Conservation (phyloP, 352 stramenopile genomes). For the Aphanomyces stellatus region DNA sequence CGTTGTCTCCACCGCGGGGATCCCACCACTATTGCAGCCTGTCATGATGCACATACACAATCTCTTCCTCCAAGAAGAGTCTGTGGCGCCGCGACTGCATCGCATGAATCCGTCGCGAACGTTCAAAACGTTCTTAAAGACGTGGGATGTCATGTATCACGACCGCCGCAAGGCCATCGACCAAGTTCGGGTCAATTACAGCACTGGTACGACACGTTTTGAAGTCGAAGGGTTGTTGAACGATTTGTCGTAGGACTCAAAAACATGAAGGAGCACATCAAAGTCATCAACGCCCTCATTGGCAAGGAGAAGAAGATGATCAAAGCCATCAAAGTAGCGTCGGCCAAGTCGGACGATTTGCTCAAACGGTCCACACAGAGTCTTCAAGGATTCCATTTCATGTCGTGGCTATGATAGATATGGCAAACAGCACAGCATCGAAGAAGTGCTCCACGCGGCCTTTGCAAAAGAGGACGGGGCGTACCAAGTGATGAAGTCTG, state of each 20-base stretch:
- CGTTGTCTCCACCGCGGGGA: background rate
- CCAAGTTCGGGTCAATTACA: background rate
- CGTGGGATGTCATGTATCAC: background rate
- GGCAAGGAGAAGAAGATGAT: background rate
- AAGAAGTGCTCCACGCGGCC: constrained; percentile 33
- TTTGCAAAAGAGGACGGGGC: constrained; percentile 54
- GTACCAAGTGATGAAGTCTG: constrained; percentile 38
- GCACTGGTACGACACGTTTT: background rate
- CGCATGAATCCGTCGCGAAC: background rate
- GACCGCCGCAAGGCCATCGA: background rate
- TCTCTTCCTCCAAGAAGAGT: background rate
- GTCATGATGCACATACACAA: background rate
- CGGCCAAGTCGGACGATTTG: background rate
- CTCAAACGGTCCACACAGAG: background rate
- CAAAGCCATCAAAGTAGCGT: background rate
- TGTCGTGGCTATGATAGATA: background rate
- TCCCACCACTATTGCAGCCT: background rate
- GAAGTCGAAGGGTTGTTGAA: background rate
- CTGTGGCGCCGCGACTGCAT: background rate
- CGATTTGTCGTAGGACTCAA: background rate
- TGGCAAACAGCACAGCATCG: constrained; percentile 14
- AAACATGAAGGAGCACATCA: constrained; percentile 3
- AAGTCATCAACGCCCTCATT: background rate
- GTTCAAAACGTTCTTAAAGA: background rate
- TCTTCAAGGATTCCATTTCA: background rate